A percentile compares a stretch with the other conserved stretches of the same genome.
These are phyloP conservation scores for Kodamaea neixiangensis DNA, from an alignment of 805 yeast species.

Conservation along the genomic window DNA sequence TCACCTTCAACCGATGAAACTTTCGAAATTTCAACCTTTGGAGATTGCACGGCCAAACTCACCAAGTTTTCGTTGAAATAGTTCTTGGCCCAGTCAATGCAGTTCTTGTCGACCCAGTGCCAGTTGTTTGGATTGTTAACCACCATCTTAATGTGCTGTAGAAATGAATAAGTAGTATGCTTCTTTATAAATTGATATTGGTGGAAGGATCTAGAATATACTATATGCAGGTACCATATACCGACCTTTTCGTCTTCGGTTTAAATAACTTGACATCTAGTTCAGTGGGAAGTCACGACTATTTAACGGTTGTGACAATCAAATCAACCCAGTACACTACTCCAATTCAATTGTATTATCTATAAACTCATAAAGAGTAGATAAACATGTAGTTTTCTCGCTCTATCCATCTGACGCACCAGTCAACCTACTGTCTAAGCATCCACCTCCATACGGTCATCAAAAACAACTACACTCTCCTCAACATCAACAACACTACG, in stretches of 20 bases:
- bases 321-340: no score
- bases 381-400: no score
- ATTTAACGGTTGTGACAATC: no score
- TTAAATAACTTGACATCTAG: no score
- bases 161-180: background rate
- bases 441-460: conserved; percentile 46
- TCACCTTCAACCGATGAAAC: conserved; percentile 83
- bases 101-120: conserved; percentile 99
- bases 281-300: no score
- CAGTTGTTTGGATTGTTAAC: conserved; percentile 97
- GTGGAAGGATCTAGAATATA: conserved; percentile 14
- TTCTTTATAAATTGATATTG: background rate
- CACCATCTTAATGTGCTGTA: conserved; percentile 57
- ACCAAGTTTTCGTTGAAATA: conserved; percentile 68
- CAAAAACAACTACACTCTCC: conserved; percentile 54
- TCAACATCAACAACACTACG: conserved; percentile 67
- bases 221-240: background rate
- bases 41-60: conserved; percentile 44
- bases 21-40: conserved; percentile 31
- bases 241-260: no score
- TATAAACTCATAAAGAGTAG: no score
- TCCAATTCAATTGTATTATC: no score
- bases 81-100: conserved; percentile 84
- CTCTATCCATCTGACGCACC: no score
- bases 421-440: conserved; percentile 20